Evolutionary conservation across 2,329 filamentous ascomycete genomes (phyloP).

Genomic region (Ascochyta viciae-villosae): DNA sequence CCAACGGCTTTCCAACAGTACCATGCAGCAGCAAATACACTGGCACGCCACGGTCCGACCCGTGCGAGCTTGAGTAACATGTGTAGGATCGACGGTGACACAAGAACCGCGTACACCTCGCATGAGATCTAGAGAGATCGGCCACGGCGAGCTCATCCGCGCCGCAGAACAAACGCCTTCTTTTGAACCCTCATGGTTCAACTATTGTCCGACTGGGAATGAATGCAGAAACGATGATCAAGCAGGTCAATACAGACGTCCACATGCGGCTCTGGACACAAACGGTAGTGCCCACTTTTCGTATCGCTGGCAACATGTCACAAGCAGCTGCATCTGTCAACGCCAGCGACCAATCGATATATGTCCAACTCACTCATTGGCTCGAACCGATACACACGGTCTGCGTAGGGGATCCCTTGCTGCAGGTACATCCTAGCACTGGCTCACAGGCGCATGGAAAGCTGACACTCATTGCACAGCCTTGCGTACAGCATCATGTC

Average conservation of each 20-base stretch:
- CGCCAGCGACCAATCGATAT: conserved; percentile 9
- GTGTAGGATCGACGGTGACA: conserved; percentile 3
- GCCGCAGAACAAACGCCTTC: not conserved
- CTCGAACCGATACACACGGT: conserved; percentile 5
- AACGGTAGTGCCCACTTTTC: conserved; percentile 6
- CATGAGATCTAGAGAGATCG: not conserved
- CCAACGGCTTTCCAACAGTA: not conserved
- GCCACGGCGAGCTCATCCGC: not conserved
- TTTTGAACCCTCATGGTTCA: not conserved
- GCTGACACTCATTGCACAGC: conserved; percentile 11
- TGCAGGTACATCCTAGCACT: conserved; percentile 16
- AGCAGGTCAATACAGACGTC: conserved; percentile 1
- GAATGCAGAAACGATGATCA: conserved; percentile 7
- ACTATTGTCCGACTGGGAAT: conserved; percentile 10
- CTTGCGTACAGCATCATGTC: conserved; percentile 16
- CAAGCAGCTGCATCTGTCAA: conserved; percentile 10
- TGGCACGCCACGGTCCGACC: conserved; percentile 13
- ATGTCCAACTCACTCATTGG: conserved; percentile 8
- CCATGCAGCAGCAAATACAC: not conserved
- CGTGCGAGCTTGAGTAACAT: conserved; percentile 14
- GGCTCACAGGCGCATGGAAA: conserved; percentile 10
- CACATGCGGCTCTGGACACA: conserved; percentile 2
- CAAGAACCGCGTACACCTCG: conserved; percentile 11
- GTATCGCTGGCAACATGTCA: conserved; percentile 16
- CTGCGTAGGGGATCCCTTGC: conserved; percentile 9